Evolutionary conservation across 2,329 filamentous ascomycete species (phyloP).

Genomic region (Metarhizium guizhouense): DNA sequence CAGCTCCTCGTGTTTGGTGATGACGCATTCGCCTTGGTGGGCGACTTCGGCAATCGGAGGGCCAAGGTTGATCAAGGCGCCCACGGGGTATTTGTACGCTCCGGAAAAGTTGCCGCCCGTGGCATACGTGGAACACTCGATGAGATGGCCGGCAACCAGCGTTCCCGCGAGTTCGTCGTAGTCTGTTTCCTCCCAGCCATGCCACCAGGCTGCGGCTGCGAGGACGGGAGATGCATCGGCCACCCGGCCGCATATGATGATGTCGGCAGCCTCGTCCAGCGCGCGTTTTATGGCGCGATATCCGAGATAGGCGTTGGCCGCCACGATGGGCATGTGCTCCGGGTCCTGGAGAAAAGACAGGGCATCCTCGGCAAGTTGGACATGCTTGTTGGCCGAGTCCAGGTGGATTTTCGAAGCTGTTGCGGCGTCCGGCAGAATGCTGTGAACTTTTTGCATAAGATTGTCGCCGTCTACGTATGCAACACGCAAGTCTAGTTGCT

Average conservation of each 20-base stretch:
- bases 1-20: constrained; percentile 37
- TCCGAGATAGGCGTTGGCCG: constrained; percentile 41
- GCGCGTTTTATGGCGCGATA: constrained; percentile 31
- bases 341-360: constrained; percentile 10
- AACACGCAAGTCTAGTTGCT: constrained; percentile 21
- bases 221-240: constrained; percentile 39
- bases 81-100: constrained; percentile 14
- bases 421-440: constrained; percentile 1
- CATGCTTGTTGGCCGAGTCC: constrained; percentile 10
- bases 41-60: constrained; percentile 42
- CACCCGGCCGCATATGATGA: constrained; percentile 33
- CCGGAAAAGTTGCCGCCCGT: constrained; percentile 44
- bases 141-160: constrained; percentile 38
- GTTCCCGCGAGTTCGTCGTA: constrained; percentile 38
- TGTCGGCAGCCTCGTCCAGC: constrained; percentile 29
- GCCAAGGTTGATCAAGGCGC: constrained; percentile 24
- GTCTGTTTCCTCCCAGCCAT: constrained; percentile 34
- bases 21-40: constrained; percentile 32
- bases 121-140: constrained; percentile 41
- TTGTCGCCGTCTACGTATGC: constrained; percentile 30
- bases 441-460: constrained; percentile 15
- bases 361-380: constrained; percentile 11
- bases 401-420: constrained; percentile 15
- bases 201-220: constrained; percentile 43
- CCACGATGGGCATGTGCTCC: constrained; percentile 13